Evolutionary conservation across 2,329 filamentous ascomycete genomes (phyloP), one percentile per base, ranked within the genome.

Genomic region (Chrysosporium queenslandicum): DNA sequence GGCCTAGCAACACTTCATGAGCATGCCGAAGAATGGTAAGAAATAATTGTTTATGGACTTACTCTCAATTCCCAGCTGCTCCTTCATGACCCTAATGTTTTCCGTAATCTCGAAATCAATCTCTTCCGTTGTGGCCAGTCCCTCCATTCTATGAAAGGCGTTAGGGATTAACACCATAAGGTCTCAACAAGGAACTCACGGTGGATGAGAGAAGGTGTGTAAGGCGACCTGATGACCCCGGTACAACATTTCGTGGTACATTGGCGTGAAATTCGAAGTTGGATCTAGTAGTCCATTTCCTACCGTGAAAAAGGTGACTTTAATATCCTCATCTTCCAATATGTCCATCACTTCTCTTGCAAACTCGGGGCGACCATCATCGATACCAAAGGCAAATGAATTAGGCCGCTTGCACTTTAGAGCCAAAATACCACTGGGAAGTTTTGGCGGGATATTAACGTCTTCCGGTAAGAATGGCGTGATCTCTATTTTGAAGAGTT

Each of bases 271-370:
- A 60, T 83, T 84, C 18, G 79, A 82, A 18, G 71, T 68, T 2
- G 62, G 54, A 61, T 85, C 79, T 14, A 79, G 69, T 0, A 86
- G 72, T 1, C 81, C 79, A 1, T 76, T 74, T 8, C 82, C 82
- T 40, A 86, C 81, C 32, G 81, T 83, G 69, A 86, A 86, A 66
- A 86, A 86, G 1, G 83, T 86, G 2, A 84, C 82, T 58, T 79
- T 76, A 59, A 86, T 80, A 51, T 71, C 65, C 48, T 81, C 82
- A 18, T 78, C 75, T 18, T 78, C 74, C 59, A 86, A 71, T 50
- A 82, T 79, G 37, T 75, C 68, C 68, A 83, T 77, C 18, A 85
- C 79, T 56, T 77, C 67, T 65, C 80, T 74, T 1, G 81, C 81
- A 53, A 77, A 74, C 30, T 68, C 61, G 43, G 82, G 82, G 47